These are phyloP conservation scores for Agaricus sinodeliciosus DNA, from an alignment of 768 basidiomycete species.

Conservation along the genomic window DNA sequence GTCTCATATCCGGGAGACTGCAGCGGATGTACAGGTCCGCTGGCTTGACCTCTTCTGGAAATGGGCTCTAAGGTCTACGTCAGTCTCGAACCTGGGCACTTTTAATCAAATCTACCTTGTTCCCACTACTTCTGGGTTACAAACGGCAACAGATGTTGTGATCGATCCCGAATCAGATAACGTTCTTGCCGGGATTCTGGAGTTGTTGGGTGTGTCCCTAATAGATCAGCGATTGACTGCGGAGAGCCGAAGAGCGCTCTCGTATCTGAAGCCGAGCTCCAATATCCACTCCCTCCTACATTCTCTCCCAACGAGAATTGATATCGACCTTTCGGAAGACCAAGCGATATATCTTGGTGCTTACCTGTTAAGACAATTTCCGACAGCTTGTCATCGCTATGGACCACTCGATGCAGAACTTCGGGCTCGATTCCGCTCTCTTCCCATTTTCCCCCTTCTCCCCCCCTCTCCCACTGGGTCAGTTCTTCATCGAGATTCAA, in stretches of 20 bases:
- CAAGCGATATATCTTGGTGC: neutral
- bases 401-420: slow-evolving; percentile 9
- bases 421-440: slow-evolving; percentile 11
- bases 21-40: slow-evolving; percentile 13
- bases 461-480: slow-evolving; percentile 9
- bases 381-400: neutral
- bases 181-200: slow-evolving; percentile 15
- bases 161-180: slow-evolving; percentile 17
- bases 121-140: slow-evolving; percentile 26
- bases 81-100: slow-evolving; percentile 1
- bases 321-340: neutral
- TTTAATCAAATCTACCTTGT: slow-evolving; percentile 21
- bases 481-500: neutral
- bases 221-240: slow-evolving; percentile 21
- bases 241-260: slow-evolving; percentile 11
- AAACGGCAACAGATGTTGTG: slow-evolving; percentile 17
- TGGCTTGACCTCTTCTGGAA: slow-evolving; percentile 40
- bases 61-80: slow-evolving; percentile 27
- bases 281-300: slow-evolving; percentile 26
- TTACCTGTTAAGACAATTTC: slow-evolving; percentile 1
- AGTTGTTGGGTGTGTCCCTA: slow-evolving; percentile 26
- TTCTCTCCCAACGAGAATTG: slow-evolving; percentile 11
- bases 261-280: neutral
- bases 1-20: neutral
- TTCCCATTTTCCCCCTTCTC: slow-evolving; percentile 25